A percentile compares a stretch with the other conserved stretches of the same genome.
These are phyloP conservation scores for Tilletia horrida DNA, from an alignment of 1,284 basidiomycete species.

Conservation along the genomic window DNA sequence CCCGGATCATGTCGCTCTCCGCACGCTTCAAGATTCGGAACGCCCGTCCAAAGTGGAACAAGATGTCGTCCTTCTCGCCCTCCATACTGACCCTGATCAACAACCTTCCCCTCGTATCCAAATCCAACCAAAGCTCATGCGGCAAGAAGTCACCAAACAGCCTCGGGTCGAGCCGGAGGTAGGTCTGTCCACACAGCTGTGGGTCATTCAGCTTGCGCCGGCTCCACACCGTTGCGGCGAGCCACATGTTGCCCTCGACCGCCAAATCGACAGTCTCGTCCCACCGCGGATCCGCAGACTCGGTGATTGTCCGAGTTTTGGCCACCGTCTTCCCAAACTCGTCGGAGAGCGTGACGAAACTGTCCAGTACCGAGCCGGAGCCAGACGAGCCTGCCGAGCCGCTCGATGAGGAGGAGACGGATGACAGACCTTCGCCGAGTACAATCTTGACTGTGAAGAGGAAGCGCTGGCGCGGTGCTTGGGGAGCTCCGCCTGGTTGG, in stretches of 20 bases:
- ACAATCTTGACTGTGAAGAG: slow-evolving; percentile 92
- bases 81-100: slow-evolving; percentile 93
- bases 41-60: slow-evolving; percentile 93
- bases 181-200: slow-evolving; percentile 84
- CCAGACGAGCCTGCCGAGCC: slow-evolving; percentile 10
- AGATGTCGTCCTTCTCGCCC: slow-evolving; percentile 94
- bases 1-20: slow-evolving; percentile 91
- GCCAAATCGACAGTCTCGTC: slow-evolving; percentile 95
- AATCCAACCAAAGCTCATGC: slow-evolving; percentile 85
- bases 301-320: slow-evolving; percentile 94
- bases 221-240: slow-evolving; percentile 91
- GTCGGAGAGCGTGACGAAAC: slow-evolving; percentile 91
- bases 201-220: slow-evolving; percentile 68
- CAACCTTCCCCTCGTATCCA: slow-evolving; percentile 75
- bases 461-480: slow-evolving; percentile 57
- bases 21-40: slow-evolving; percentile 91
- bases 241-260: slow-evolving; percentile 75
- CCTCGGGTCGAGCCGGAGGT: slow-evolving; percentile 83
- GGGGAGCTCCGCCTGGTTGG: background rate
- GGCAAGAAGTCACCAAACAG: slow-evolving; percentile 84
- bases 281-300: slow-evolving; percentile 85
- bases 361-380: slow-evolving; percentile 61
- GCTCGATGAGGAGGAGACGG: slow-evolving; percentile 17
- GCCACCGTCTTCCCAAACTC: slow-evolving; percentile 79
- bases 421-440: slow-evolving; percentile 56